Conservation (phyloP, 1,284 basidiomycete genomes). For the Marasmius tenuissimus region DNA sequence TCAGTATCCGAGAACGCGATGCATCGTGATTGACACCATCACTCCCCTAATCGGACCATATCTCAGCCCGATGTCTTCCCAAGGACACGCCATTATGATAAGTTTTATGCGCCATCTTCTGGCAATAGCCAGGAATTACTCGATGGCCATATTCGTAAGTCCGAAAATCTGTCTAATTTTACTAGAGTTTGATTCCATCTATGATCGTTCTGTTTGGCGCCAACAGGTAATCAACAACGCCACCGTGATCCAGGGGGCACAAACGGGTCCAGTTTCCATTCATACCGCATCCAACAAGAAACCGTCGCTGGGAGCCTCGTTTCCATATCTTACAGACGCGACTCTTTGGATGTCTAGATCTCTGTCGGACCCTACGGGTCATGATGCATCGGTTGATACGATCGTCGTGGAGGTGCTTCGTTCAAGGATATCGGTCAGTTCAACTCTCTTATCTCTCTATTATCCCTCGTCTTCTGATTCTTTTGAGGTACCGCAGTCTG, state of each 20-base stretch:
- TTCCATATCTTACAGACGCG: constrained; percentile 68
- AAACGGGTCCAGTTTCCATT: constrained; percentile 35
- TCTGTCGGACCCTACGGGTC: too few species aligned
- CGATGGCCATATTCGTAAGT: constrained; percentile 53
- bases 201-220: neutral
- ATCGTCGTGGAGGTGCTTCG: constrained; percentile 35
- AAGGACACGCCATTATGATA: constrained; percentile 77
- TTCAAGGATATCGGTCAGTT: constrained; percentile 48
- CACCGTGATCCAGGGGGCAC: constrained; percentile 23
- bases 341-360: constrained; percentile 61
- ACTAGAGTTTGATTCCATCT: neutral
- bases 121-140: constrained; percentile 43
- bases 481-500: neutral
- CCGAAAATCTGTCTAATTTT: neutral
- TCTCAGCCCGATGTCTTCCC: constrained; percentile 64
- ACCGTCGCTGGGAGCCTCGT: constrained; percentile 74
- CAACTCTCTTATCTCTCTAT: neutral
- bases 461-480: neutral
- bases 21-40: constrained; percentile 65
- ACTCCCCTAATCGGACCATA: constrained; percentile 66
- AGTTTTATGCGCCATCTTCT: constrained; percentile 68
- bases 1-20: constrained; percentile 20
- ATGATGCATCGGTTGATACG: neutral
- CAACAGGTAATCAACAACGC: constrained; percentile 48
- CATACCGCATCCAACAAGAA: constrained; percentile 48